Base-by-base conservation (phyloP, 352 stramenopile species). In the Aphanomyces astaci region DNA sequence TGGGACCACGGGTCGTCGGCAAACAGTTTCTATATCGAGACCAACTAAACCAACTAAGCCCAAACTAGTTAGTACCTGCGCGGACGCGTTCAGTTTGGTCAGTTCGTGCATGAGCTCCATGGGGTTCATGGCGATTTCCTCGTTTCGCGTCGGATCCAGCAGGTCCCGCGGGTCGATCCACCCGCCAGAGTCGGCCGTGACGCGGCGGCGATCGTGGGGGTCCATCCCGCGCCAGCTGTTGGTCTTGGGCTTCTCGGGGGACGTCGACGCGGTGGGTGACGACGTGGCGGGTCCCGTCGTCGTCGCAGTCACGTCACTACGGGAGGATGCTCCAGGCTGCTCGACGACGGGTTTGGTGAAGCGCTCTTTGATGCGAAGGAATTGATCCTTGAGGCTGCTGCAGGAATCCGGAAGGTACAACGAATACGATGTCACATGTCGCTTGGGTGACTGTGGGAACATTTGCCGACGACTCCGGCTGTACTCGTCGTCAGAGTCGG, bases 371-470 rank as follows among this genome's bases (percentile, higher is more conserved):
- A 92, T 88, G 67, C 82, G 85, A 40, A 90, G 78, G 30, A 92
- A 92, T 49, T 92, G 84, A 43, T 92, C 84, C 30, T 87, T 88
- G 5, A 92, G 72, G 53, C 77, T 86, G n/a, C 78, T 82, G 67
- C 84, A 88, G 11, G 62, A 68, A 45, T 68, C 62, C 11, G 43
- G 62, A n/a, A 59, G 62, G 24, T 64, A 64, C 1, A 59, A 28
- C 3, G 51, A 59, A 19, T 59, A 59, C 7, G 51, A 59, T 39
- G 51, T 22, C 4, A 59, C n/a, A 4, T 30, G 15, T 4, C 33
- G 30, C 25, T 19, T 39, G 7, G 11, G 22, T n/a, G 9, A 25
- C 13, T 7, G 4, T 5, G 22, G 45, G 13, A 19, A 25, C 4
- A 9, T n/a, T 9, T 32, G 19, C 48, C n/a, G 10, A 11, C n/a